phyloP scores from a whole-genome alignment of 495 filamentous ascomycete species.

The Penicillium steckii region DNA sequence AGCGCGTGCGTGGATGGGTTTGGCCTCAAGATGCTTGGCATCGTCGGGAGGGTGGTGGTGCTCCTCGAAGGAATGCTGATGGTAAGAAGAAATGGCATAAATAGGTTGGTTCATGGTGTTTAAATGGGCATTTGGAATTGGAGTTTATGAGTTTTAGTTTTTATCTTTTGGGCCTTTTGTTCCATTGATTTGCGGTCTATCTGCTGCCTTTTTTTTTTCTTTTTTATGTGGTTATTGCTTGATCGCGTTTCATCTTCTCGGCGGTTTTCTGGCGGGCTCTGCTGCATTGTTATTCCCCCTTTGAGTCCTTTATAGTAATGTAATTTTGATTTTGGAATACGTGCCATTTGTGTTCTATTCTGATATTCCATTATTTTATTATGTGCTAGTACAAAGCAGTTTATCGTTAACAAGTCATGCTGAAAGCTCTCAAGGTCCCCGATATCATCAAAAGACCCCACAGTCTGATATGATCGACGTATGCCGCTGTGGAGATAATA shows the following conservation, averaged over 20 bases:
- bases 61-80: constrained; percentile 20
- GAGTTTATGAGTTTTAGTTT: constrained; percentile 5
- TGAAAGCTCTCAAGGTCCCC: constrained; percentile 29
- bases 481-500: constrained; percentile 7
- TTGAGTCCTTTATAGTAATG: constrained; percentile 15
- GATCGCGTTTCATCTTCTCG: not conserved
- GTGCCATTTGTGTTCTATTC: not conserved
- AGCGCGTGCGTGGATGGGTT: constrained; percentile 79
- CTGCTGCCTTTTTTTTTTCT: constrained; percentile 4
- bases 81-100: constrained; percentile 39
- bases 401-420: too few relatives aligned
- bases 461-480: constrained; percentile 1
- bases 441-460: not conserved
- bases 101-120: constrained; percentile 15
- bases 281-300: constrained; percentile 16
- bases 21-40: constrained; percentile 72
- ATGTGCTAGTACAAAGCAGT: not conserved
- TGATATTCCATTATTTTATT: not conserved
- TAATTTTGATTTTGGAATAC: constrained; percentile 7
- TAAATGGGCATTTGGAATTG: constrained; percentile 1
- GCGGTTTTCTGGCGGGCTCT: constrained; percentile 4
- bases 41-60: constrained; percentile 49
- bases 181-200: constrained; percentile 1
- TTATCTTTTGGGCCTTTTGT: not conserved
- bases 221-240: constrained; percentile 3